Evolutionary conservation across 306 rosid genomes (phyloP).

Genomic region (Herpetospermum pedunculosum): DNA sequence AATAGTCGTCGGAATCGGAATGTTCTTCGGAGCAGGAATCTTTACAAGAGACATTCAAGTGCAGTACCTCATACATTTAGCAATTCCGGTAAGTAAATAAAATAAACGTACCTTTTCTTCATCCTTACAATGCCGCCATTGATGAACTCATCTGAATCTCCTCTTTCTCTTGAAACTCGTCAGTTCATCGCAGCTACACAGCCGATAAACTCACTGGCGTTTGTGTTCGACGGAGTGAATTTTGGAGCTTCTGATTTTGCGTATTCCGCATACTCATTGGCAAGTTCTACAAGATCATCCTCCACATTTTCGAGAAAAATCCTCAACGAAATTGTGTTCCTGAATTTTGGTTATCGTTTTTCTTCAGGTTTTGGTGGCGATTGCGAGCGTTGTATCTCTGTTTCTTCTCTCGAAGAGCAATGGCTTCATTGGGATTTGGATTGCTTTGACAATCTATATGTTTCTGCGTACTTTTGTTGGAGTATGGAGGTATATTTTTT

Average conservation of each 20-base stretch:
- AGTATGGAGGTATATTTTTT: slow-evolving; percentile 71
- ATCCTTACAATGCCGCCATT: not conserved
- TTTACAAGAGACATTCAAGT: slow-evolving; percentile 55
- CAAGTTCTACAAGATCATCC: slow-evolving; percentile 15
- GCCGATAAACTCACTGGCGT: slow-evolving; percentile 79
- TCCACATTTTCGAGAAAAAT: not conserved
- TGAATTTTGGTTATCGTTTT: not conserved
- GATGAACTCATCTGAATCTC: not conserved
- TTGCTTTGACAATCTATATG: slow-evolving; percentile 82
- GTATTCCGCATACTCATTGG: slow-evolving; percentile 83
- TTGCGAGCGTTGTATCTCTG: slow-evolving; percentile 49
- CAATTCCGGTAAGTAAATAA: slow-evolving; percentile 51
- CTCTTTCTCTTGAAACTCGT: not conserved
- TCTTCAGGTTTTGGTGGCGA: slow-evolving; percentile 57
- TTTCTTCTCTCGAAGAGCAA: slow-evolving; percentile 45
- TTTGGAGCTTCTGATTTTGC: slow-evolving; percentile 96
- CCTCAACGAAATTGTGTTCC: not conserved
- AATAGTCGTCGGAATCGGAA: slow-evolving; percentile 56
- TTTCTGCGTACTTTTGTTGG: slow-evolving; percentile 74
- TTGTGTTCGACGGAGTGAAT: slow-evolving; percentile 89
- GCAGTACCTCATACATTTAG: slow-evolving; percentile 58
- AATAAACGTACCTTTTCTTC: not conserved
- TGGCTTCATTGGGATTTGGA: slow-evolving; percentile 89
- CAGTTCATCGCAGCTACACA: slow-evolving; percentile 98
- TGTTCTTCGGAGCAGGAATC: slow-evolving; percentile 69